Evolutionary conservation across 345 rosid genomes (phyloP).

Genomic region (Bruguiera parviflora): DNA sequence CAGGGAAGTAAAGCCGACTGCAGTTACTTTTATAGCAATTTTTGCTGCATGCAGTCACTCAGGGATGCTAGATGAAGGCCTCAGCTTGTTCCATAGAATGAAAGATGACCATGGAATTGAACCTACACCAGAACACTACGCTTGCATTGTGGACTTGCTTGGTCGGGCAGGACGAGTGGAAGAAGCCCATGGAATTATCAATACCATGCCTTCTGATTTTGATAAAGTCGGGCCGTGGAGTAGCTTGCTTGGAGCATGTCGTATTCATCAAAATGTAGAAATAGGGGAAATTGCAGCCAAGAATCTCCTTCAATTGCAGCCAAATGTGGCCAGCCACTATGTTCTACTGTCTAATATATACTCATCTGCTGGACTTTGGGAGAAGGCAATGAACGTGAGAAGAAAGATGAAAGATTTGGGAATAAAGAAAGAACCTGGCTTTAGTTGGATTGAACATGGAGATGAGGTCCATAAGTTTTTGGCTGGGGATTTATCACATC

Average conservation of each 20-base stretch:
- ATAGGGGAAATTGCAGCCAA: conserved; percentile 71
- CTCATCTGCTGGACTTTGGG: conserved; percentile 76
- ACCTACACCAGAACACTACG: conserved; percentile 76
- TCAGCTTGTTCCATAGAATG: conserved; percentile 64
- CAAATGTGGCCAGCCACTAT: conserved; percentile 81
- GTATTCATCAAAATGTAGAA: conserved; percentile 61
- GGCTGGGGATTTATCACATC: conserved; percentile 79
- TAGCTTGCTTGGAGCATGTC: conserved; percentile 82
- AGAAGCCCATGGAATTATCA: conserved; percentile 57
- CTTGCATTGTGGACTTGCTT: conserved; percentile 82
- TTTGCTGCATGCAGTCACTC: conserved; percentile 92
- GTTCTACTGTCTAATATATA: conserved; percentile 82
- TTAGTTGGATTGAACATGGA: conserved; percentile 78
- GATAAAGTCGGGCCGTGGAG: conserved; percentile 77
- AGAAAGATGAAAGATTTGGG: conserved; percentile 74
- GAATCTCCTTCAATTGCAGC: conserved; percentile 64
- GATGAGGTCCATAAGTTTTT: conserved; percentile 77
- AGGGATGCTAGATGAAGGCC: conserved; percentile 77
- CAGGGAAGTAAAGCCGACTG: conserved; percentile 58
- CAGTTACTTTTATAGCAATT: conserved; percentile 65
- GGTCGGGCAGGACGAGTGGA: conserved; percentile 76
- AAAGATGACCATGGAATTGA: conserved; percentile 47
- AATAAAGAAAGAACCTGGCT: conserved; percentile 87
- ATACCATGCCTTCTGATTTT: conserved; percentile 47
- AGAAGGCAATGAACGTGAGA: conserved; percentile 68